These are phyloP conservation scores for Starmera caribaea DNA, from an alignment of 805 yeast genomes.

Conservation along the genomic window DNA sequence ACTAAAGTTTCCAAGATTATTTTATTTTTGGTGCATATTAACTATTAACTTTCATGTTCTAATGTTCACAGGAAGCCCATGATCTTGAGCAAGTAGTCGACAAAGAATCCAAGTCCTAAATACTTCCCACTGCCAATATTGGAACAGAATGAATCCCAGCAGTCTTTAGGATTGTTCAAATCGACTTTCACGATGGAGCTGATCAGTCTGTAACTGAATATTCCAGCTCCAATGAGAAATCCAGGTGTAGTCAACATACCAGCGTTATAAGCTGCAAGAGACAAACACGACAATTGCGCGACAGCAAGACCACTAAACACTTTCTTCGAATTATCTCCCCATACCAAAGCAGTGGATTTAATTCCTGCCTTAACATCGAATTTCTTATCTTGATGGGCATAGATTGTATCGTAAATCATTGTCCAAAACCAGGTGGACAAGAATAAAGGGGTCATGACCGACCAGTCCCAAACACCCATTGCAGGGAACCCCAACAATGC, in stretches of 20 bases:
- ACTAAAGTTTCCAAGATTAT: too few relatives aligned
- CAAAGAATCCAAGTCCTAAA: slow-evolving; percentile 53
- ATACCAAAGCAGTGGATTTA: slow-evolving; percentile 89
- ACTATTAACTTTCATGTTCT: not conserved
- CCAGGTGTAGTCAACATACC: slow-evolving; percentile 74
- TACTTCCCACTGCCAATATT: slow-evolving; percentile 72
- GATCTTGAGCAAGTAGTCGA: slow-evolving; percentile 50
- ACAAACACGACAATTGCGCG: slow-evolving; percentile 56
- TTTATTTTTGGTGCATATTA: not conserved
- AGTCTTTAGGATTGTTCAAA: slow-evolving; percentile 66
- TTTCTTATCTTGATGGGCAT: slow-evolving; percentile 93
- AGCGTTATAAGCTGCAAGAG: slow-evolving; percentile 61
- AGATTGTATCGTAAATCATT: slow-evolving; percentile 90
- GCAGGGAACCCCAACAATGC: slow-evolving; percentile 93
- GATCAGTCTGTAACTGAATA: slow-evolving; percentile 61
- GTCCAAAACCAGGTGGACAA: slow-evolving; percentile 82
- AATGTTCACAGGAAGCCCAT: slow-evolving; percentile 32
- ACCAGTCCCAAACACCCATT: slow-evolving; percentile 73
- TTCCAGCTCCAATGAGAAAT: slow-evolving; percentile 53
- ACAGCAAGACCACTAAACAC: slow-evolving; percentile 54
- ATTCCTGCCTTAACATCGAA: slow-evolving; percentile 88
- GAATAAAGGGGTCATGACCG: slow-evolving; percentile 72
- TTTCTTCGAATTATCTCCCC: slow-evolving; percentile 76
- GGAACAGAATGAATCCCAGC: slow-evolving; percentile 73
- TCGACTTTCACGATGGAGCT: slow-evolving; percentile 66